Percentiles rank a stretch among this genome's conserved stretches.
phyloP scores from a whole-genome alignment of 2,329 filamentous ascomycete genomes.

The Cryphonectria parasitica region DNA sequence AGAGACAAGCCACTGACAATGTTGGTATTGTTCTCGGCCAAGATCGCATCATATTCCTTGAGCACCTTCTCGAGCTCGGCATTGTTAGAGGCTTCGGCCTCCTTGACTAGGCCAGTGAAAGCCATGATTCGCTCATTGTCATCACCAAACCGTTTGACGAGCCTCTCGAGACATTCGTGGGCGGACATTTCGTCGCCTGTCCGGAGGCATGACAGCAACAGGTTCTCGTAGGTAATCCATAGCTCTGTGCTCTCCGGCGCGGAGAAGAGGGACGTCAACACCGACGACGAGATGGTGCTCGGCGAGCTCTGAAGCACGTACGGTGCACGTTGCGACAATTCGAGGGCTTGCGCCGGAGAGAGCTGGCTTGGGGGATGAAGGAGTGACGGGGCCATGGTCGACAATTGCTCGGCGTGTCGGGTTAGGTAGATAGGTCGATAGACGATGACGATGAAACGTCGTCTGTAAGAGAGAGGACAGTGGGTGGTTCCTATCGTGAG shows the following conservation, averaged over 20 bases:
- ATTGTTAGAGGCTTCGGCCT: constrained; percentile 73
- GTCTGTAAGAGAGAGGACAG: neutral
- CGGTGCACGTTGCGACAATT: constrained; percentile 65
- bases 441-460: neutral
- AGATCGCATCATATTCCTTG: constrained; percentile 74
- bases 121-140: constrained; percentile 87
- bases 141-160: constrained; percentile 79
- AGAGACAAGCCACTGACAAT: constrained; percentile 61
- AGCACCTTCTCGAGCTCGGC: constrained; percentile 71
- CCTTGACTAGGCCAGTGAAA: constrained; percentile 79
- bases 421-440: neutral
- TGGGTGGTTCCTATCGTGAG: no score
- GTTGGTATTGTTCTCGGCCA: constrained; percentile 76
- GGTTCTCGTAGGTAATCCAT: constrained; percentile 86
- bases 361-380: constrained; percentile 61
- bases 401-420: neutral
- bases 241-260: constrained; percentile 74
- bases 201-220: constrained; percentile 81
- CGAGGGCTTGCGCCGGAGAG: constrained; percentile 57
- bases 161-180: constrained; percentile 71
- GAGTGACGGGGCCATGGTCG: constrained; percentile 55
- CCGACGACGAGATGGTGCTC: constrained; percentile 58
- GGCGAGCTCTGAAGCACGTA: constrained; percentile 57
- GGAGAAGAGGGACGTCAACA: constrained; percentile 56
- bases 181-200: constrained; percentile 83